Evolutionary conservation across 2,329 filamentous ascomycete species (phyloP).

Genomic region (Fusarium acutatum): DNA sequence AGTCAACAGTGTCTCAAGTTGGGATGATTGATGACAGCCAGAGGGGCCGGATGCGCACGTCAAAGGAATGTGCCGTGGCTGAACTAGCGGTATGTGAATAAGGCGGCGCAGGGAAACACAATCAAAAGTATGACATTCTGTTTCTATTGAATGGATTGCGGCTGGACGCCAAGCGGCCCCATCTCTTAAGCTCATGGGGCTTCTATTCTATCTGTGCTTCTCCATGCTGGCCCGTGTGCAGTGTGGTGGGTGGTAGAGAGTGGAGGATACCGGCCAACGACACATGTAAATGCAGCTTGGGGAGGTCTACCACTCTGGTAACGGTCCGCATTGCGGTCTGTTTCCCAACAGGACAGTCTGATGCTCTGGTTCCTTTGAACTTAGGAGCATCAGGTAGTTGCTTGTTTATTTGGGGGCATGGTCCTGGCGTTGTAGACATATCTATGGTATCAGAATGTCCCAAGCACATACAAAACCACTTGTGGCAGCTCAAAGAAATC

Average conservation of each 20-base stretch:
- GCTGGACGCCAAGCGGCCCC: constrained; percentile 32
- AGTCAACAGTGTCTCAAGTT: constrained; percentile 8
- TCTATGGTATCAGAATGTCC: constrained; percentile 23
- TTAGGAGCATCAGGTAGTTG: constrained; percentile 32
- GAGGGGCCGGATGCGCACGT: constrained; percentile 9
- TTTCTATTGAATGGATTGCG: constrained; percentile 34
- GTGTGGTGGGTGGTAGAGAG: constrained; percentile 7
- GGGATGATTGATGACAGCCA: constrained; percentile 11
- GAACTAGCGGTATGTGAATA: constrained; percentile 37
- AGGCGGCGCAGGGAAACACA: constrained; percentile 27
- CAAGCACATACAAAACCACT: constrained; percentile 32
- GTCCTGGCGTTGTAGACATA: constrained; percentile 32
- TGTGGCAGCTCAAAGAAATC: constrained; percentile 37
- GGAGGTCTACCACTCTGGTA: constrained; percentile 26
- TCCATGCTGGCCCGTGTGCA: constrained; percentile 28
- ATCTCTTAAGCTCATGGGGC: constrained; percentile 23
- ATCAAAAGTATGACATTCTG: constrained; percentile 31
- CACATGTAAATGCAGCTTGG: constrained; percentile 41
- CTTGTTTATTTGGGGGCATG: constrained; percentile 42
- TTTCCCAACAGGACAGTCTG: constrained; percentile 29
- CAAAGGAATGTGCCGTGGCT: constrained; percentile 42
- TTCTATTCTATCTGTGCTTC: constrained; percentile 25
- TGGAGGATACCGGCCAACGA: constrained; percentile 32
- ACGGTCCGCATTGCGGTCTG: constrained; percentile 35
- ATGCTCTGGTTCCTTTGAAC: constrained; percentile 25